These are phyloP conservation scores for Lactarius sp. DNA, from an alignment of 768 basidiomycete genomes.

Conservation along the genomic window DNA sequence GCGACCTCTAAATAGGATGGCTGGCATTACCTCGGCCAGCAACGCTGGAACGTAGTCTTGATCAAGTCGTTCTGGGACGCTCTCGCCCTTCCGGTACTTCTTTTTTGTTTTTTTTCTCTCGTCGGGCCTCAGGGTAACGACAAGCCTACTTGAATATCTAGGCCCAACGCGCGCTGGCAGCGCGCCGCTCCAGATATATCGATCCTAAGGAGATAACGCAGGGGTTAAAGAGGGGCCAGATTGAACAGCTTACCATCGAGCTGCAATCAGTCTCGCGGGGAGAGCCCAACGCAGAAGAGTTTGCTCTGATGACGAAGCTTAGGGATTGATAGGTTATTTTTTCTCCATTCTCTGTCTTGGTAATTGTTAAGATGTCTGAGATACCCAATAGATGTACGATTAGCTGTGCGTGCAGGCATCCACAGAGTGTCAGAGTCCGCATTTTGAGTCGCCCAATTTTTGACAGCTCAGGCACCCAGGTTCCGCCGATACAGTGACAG, in stretches of 20 bases:
- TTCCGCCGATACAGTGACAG: background rate
- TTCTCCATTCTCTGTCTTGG: too few species aligned
- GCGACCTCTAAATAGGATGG: conserved; percentile 1
- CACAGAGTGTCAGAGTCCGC: background rate
- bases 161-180: conserved; percentile 22
- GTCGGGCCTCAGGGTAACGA: background rate
- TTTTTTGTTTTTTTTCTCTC: too few species aligned
- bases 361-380: conserved; percentile 3
- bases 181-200: conserved; percentile 33
- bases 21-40: conserved; percentile 25
- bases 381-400: background rate
- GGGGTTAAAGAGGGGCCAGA: conserved; percentile 38
- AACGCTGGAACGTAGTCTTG: conserved; percentile 10
- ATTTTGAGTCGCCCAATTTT: background rate
- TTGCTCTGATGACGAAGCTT: conserved; percentile 5
- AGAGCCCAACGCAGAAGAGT: conserved; percentile 4
- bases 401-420: background rate
- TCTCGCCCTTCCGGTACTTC: conserved; percentile 28
- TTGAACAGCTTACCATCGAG: conserved; percentile 39
- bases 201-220: conserved; percentile 34
- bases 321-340: background rate
- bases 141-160: background rate
- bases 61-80: conserved; percentile 18
- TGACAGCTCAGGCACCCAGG: background rate
- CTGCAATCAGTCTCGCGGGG: conserved; percentile 10